Evolutionary conservation across 345 rosid genomes (phyloP), one percentile per base, ranked within the genome.

Genomic region (Euphorbia peplus): DNA sequence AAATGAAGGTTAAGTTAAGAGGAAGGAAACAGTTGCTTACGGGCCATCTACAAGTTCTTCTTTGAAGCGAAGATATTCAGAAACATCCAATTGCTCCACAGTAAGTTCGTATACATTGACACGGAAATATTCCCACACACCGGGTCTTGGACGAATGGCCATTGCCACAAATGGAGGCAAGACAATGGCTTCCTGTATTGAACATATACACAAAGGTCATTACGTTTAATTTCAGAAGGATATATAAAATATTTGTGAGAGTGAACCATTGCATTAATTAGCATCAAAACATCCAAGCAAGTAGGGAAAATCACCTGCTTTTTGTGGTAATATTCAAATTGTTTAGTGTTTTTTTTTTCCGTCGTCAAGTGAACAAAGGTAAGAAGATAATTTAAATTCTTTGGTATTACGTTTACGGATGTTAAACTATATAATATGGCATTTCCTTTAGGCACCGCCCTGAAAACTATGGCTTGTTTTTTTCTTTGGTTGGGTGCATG

Each of bases 111-210:
- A 48, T 56, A 92, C 90, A 78, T 92, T 90, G 50, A 95, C 98
- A 60, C 99, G 97, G 53, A 92, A 88, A 66, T 78, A 95, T 80
- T 95, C 99, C 99, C 99, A 95, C 67, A 95, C 97, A 69, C 99
- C 99, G 50, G 93, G 99, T 72, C 98, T 86, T 50, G 99, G 99
- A 53, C 99, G 93, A 78, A 95, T 78, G 4, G 99, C 93, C 62
- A 95, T 76, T 9, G 93, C 97, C 74, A 95, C 97, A 71, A 85
- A 91, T 0, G 99, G 99, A 64, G 99, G 99, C 66, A 91, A 75
- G 58, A 91, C 86, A 62, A 95, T 90, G 15, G 98, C 99, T 89
- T 95, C 99, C 98, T 95, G 63, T 68, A 2, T 67, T 58, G 52
- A 73, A 68, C 29, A 52, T 37, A 52, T 0, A 69, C 29, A 52